Conservation (phyloP, 2,329 filamentous ascomycete genomes). For the Fusarium sp. region DNA sequence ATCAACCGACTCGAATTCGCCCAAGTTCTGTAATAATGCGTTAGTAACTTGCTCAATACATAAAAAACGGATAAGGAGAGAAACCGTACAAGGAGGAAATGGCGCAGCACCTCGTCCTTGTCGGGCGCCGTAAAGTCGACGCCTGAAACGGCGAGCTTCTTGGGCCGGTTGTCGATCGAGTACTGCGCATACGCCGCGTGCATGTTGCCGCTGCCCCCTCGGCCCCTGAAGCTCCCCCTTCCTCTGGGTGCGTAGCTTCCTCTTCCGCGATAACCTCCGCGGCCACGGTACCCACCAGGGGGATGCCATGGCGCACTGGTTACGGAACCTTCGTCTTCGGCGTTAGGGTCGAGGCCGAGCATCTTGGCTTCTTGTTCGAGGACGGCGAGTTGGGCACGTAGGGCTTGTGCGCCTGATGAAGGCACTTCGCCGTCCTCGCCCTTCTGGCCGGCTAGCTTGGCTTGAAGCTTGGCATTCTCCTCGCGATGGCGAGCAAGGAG, state of each 20-base stretch:
- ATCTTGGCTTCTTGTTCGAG: constrained; percentile 78
- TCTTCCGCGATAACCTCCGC: constrained; percentile 41
- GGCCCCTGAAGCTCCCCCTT: constrained; percentile 55
- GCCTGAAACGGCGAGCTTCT: constrained; percentile 72
- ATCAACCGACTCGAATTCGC: constrained; percentile 71
- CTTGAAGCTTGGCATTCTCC: constrained; percentile 74
- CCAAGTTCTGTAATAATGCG: constrained; percentile 62
- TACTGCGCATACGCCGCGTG: constrained; percentile 71
- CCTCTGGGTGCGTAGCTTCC: constrained; percentile 50
- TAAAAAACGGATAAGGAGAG: not conserved
- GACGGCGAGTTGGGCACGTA: constrained; percentile 79
- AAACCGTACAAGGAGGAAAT: constrained; percentile 75
- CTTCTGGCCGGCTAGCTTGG: constrained; percentile 57
- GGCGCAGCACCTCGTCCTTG: constrained; percentile 76
- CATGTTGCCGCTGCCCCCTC: constrained; percentile 58
- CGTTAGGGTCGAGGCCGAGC: constrained; percentile 74
- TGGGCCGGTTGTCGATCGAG: constrained; percentile 82
- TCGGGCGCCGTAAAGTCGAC: constrained; percentile 71
- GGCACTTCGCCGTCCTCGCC: constrained; percentile 43
- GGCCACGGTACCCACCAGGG: constrained; percentile 50
- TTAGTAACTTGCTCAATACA: not conserved
- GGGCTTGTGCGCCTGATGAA: constrained; percentile 68
- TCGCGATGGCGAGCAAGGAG: constrained; percentile 73
- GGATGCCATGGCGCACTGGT: constrained; percentile 29
- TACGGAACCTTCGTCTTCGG: constrained; percentile 57